Percentiles rank a stretch among this genome's conserved stretches.
Conservation (phyloP, 108 stramenopile species). For the Nitzschia sp. region DNA sequence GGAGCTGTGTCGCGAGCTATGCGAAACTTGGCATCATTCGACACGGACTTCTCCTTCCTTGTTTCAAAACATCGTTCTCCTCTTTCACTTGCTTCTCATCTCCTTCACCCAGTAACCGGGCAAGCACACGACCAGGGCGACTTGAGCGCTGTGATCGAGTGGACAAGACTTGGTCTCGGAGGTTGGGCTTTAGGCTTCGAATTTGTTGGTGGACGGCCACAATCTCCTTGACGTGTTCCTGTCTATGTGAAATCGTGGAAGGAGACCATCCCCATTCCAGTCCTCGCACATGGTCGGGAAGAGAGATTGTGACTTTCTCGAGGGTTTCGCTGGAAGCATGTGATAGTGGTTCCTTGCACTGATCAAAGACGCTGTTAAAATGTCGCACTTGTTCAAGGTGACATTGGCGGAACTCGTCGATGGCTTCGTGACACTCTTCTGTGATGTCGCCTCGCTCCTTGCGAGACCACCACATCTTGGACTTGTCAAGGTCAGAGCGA, state of each 20-base stretch:
- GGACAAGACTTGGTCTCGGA: slow-evolving; percentile 26
- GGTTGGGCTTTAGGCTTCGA: background rate
- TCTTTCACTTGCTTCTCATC: slow-evolving; percentile 15
- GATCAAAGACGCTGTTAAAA: slow-evolving; percentile 11
- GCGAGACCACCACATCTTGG: slow-evolving; percentile 23
- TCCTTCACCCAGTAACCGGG: slow-evolving; percentile 29
- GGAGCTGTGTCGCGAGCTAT: too few relatives aligned
- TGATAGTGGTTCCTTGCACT: slow-evolving; percentile 11
- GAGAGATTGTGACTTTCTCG: slow-evolving; percentile 20
- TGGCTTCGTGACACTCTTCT: slow-evolving; percentile 17
- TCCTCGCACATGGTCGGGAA: slow-evolving; percentile 22
- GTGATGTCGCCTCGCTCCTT: slow-evolving; percentile 20
- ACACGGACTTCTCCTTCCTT: background rate
- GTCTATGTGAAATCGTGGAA: slow-evolving; percentile 17
- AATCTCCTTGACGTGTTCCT: slow-evolving; percentile 19
- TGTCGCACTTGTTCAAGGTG: slow-evolving; percentile 14
- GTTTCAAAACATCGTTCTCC: background rate
- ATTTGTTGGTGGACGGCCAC: slow-evolving; percentile 19
- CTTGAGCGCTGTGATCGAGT: slow-evolving; percentile 18
- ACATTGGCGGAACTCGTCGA: slow-evolving; percentile 13
- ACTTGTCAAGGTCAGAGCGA: slow-evolving; percentile 22
- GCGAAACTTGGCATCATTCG: background rate
- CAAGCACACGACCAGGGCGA: slow-evolving; percentile 25
- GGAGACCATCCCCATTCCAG: slow-evolving; percentile 33
- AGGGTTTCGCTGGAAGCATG: slow-evolving; percentile 20